Conservation (phyloP, 176 grass and related monocot genomes). For the Aegilops speltoides region DNA sequence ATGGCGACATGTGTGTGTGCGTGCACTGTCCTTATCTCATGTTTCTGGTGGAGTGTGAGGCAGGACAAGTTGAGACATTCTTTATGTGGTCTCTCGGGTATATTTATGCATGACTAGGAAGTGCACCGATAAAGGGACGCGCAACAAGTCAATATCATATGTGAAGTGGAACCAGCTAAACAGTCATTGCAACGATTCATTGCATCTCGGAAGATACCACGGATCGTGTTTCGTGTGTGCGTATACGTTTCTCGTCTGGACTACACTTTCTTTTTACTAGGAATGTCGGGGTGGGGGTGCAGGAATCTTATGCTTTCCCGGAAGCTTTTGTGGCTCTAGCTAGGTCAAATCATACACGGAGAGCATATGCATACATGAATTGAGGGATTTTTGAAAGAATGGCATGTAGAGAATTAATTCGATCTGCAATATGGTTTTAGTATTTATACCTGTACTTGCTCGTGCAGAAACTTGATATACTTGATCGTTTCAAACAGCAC, state of each 20-base stretch:
- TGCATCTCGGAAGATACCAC: slow-evolving; percentile 39
- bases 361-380: not conserved
- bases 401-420: not conserved
- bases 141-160: slow-evolving; percentile 48
- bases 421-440: not conserved
- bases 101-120: slow-evolving; percentile 49
- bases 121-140: slow-evolving; percentile 35
- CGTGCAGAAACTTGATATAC: slow-evolving; percentile 87
- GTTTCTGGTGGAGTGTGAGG: slow-evolving; percentile 18
- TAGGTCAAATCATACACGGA: slow-evolving; percentile 33
- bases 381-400: not conserved
- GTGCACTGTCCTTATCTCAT: slow-evolving; percentile 46
- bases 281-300: slow-evolving; percentile 19
- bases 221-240: not conserved
- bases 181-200: slow-evolving; percentile 41
- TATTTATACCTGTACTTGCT: slow-evolving; percentile 81
- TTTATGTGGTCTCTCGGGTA: slow-evolving; percentile 33
- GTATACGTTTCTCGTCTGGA: slow-evolving; percentile 1
- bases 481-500: slow-evolving; percentile 86
- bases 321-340: slow-evolving; percentile 39
- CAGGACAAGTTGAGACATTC: slow-evolving; percentile 52
- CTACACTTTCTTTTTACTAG: slow-evolving; percentile 39
- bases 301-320: slow-evolving; percentile 25
- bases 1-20: slow-evolving; percentile 19
- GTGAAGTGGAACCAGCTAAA: slow-evolving; percentile 58